phyloP scores from a whole-genome alignment of 2,329 filamentous ascomycete genomes.

The Xylaria multiplex region DNA sequence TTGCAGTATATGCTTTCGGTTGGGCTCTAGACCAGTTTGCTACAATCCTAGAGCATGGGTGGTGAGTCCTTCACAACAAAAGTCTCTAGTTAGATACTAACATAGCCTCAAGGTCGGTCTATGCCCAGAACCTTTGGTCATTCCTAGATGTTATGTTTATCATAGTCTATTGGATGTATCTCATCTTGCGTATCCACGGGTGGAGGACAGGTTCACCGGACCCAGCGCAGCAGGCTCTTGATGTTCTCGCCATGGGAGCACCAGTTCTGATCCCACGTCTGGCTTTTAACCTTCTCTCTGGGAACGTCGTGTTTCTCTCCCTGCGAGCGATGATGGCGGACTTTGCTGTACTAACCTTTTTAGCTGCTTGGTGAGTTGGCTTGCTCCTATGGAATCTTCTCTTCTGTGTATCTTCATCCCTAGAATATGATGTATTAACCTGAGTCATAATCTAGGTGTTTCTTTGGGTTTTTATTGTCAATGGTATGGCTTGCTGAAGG shows the following conservation, averaged over 20 bases:
- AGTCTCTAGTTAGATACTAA: constrained; percentile 5
- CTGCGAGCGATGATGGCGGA: constrained; percentile 86
- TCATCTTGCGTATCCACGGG: constrained; percentile 73
- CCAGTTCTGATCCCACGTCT: constrained; percentile 81
- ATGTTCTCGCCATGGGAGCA: constrained; percentile 81
- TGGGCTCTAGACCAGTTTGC: constrained; percentile 84
- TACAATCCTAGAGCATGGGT: constrained; percentile 78
- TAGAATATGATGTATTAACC: constrained; percentile 9
- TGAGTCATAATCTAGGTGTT: constrained; percentile 60
- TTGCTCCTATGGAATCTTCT: background rate
- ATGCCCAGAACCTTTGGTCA: constrained; percentile 89
- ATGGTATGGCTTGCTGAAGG: constrained; percentile 81
- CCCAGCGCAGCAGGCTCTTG: constrained; percentile 73
- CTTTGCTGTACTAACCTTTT: constrained; percentile 78
- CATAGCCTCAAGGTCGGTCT: constrained; percentile 70
- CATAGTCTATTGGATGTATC: constrained; percentile 75
- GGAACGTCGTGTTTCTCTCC: constrained; percentile 85
- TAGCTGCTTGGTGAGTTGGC: constrained; percentile 71
- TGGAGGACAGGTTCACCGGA: constrained; percentile 60
- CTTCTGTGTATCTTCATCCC: background rate
- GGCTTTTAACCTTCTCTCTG: constrained; percentile 83
- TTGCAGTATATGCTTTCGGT: constrained; percentile 78
- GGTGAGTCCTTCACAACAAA: constrained; percentile 52
- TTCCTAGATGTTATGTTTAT: constrained; percentile 85
- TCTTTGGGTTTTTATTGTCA: constrained; percentile 81